Base-by-base conservation (phyloP, 805 yeast genomes). In the Saccharomyces eubayanus region DNA sequence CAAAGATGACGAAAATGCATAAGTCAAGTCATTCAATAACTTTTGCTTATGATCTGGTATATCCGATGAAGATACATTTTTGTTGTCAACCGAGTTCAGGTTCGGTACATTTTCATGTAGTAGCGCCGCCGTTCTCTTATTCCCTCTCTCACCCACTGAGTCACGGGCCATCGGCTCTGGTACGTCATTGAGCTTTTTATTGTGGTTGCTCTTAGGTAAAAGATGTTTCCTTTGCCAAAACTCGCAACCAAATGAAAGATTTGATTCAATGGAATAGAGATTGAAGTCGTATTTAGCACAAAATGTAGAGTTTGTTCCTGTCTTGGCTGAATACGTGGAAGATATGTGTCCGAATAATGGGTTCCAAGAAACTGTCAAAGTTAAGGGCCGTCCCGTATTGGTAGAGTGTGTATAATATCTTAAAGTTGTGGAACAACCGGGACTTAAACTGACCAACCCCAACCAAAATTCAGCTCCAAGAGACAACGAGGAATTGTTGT, bases 281-380 rank as follows among this genome's bases (percentile, higher is more conserved):
- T 94, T 94, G 69, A 94, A 92, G 63, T 89, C 96, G 64, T 89
- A 91, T 54, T 85, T 79, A 5, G 96, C 87, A 48, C 90, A 82
- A 52, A 92, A 84, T 0, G 96, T 85, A 1, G 92, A 81, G 30
- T 80, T 78, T 2, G 82, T 77, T 5, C 88, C 81, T 0, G 97
- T 87, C 62, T 85, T 84, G 31, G 90, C 89, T 0, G 96, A 82
- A 66, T 91, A 94, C 0, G 96, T 85, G 1, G 96, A 84, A 2
- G 96, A 84, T 1, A 94, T 71, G 59, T 90, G 91, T 2, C 99
- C 99, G 65, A 92, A 74, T 14, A 94, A 74, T 1, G 99, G 99
- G 67, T 94, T 94, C 54, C 85, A 77, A 0, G 96, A 84, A 43
- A 92, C 64, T 0, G 98, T 87, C 77, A 94, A 79, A 0, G 96